Evolutionary conservation across 306 rosid genomes (phyloP), one percentile per base, ranked within the genome.

Genomic region (Gastrolobium villosum): DNA sequence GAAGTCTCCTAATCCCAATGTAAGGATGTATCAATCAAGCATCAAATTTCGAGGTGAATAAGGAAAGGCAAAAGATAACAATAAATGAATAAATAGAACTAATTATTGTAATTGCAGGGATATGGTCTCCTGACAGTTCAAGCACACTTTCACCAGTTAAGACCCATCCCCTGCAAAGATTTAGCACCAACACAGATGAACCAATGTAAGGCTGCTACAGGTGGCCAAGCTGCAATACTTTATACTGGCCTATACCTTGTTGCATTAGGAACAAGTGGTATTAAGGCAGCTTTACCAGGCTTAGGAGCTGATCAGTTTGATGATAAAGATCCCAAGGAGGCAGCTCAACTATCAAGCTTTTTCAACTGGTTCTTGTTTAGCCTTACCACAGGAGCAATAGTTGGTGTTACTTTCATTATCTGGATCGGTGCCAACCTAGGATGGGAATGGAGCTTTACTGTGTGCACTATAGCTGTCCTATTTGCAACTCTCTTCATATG

Each of bases 361-460:
- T 94, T 94, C 85, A 91, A 91, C 77, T 94, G 96, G 96, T 86
- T 94, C 83, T 61, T 94, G 82, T 75, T 93, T 54, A 94, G 97
- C 74, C 87, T 91, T 44, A 90, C 90, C 35, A 52, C 64, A 15
- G 98, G 98, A 67, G 81, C 91, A 30, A 86, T 89, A 2, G 4
- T 89, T 54, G 94, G 97, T 8, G 91, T 94, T 28, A 94, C 96
- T 11, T 32, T 90, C 32, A 69, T 94, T 45, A 79, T 74, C 11
- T 94, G 97, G 98, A 82, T 85, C 5, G 79, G 89, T 65, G n/a
- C 86, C 64, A 92, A 87, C 66, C 76, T 57, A 37, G 91, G 97
- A 40, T 94, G 98, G 98, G 86, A 84, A 52, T 90, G 86, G 94
- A 84, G 86, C 67, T 90, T 94, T 39, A 83, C 56, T 0, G 15